Evolutionary conservation across 2,329 filamentous ascomycete genomes (phyloP).

Genomic region (Chaetomium globosum): DNA sequence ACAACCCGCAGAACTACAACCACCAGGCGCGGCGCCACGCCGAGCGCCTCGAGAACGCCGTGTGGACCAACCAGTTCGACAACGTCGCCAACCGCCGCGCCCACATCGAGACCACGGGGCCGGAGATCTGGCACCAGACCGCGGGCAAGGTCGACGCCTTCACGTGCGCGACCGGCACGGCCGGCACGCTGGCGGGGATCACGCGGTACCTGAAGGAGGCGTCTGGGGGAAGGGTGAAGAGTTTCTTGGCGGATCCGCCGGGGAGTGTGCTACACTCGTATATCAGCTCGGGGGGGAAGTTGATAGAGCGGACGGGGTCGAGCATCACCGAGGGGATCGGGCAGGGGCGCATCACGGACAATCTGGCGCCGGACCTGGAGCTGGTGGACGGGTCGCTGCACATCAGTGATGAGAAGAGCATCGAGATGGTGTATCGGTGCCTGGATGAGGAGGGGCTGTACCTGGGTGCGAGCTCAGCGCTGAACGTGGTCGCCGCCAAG

Average conservation of each 20-base stretch:
- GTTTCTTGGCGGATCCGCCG: slow-evolving; percentile 89
- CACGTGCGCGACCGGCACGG: slow-evolving; percentile 92
- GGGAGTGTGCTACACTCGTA: slow-evolving; percentile 93
- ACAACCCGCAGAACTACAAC: slow-evolving; percentile 96
- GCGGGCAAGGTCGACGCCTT: slow-evolving; percentile 85
- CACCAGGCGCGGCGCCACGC: slow-evolving; percentile 91
- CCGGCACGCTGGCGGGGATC: slow-evolving; percentile 83
- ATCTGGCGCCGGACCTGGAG: slow-evolving; percentile 80
- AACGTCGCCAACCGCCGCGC: slow-evolving; percentile 92
- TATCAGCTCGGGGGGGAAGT: slow-evolving; percentile 78
- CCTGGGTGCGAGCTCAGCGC: slow-evolving; percentile 85
- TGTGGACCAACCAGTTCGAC: slow-evolving; percentile 99
- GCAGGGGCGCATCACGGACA: slow-evolving; percentile 95
- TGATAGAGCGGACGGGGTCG: slow-evolving; percentile 78
- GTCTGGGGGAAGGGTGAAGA: slow-evolving; percentile 76
- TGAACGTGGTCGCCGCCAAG: slow-evolving; percentile 95
- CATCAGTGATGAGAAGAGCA: slow-evolving; percentile 89
- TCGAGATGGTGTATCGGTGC: slow-evolving; percentile 96
- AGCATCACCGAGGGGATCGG: slow-evolving; percentile 98
- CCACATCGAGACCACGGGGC: slow-evolving; percentile 94
- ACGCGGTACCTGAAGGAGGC: slow-evolving; percentile 87
- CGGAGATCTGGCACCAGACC: slow-evolving; percentile 96
- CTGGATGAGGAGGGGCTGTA: slow-evolving; percentile 96
- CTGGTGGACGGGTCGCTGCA: slow-evolving; percentile 81
- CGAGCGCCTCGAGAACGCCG: slow-evolving; percentile 80